Evolutionary conservation across 352 stramenopile species (phyloP), one percentile per base, ranked within the genome.

Genomic region (Phytopythium montanum): DNA sequence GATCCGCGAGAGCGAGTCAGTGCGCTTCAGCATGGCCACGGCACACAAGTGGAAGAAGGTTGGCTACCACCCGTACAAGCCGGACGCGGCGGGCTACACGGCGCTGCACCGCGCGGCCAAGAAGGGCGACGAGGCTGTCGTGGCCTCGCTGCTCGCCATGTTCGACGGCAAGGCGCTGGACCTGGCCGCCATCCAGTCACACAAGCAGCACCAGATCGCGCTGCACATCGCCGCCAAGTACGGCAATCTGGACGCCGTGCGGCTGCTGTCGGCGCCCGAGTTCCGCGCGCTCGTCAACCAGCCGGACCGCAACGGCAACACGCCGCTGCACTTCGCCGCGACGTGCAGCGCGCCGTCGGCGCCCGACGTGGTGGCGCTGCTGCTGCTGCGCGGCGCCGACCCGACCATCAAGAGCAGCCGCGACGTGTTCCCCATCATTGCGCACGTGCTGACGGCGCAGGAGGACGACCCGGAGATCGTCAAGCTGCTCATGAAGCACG

Each of bases 21-120:
- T 94, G 73, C 82, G 83, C 64, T 86, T 82, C 59, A 92, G 81
- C 57, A 85, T 94, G 65, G 70, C 71, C 46, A 92, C 75, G 18
- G 82, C 85, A 21, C 81, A 66, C 70, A 92, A 92, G 67, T 94
- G 85, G 85, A 88, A 90, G 56, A 90, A 90, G 46, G 79, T 85
- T 58, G 85, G 82, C 31, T 94, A 94, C 57, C 78, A 92, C 56
- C 85, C 85, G 42, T 94, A 92, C 69, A 87, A 89, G 39, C 82
- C 79, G 16, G 85, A 92, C 57, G 78, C 75, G 28, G 81, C 72
- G 34, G 85, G 85, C 23, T 94, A 90, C 72, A 94, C 85, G 38
- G 85, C 85, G 39, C 69, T 94, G 41, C 85, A 94, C 54, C 82
- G 85, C 31, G 77, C 82, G 2, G 82, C 85, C 29, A 88, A 90